Conservation (phyloP, 805 yeast genomes). For the Vanderwaltozyma tropicalis region DNA sequence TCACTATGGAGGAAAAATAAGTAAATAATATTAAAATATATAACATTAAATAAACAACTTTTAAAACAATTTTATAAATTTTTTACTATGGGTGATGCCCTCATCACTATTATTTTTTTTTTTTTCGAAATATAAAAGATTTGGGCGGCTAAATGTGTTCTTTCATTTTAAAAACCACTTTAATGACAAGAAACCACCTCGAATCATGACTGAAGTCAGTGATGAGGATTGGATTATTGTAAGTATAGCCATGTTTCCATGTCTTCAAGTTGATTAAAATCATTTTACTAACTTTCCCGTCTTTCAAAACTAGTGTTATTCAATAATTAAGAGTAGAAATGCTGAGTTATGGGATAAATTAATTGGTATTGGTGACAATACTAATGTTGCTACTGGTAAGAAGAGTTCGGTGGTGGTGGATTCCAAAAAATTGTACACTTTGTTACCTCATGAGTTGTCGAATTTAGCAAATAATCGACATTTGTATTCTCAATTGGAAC, state of each 20-base stretch:
- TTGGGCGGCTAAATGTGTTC: not conserved
- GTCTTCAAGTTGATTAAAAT: not conserved
- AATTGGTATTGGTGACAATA: not conserved
- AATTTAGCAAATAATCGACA: slow-evolving; percentile 1
- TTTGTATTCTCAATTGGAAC: slow-evolving; percentile 4
- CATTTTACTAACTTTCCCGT: not conserved
- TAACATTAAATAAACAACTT: no score
- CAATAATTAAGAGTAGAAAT: slow-evolving; percentile 16
- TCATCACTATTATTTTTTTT: no score
- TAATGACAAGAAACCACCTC: no score
- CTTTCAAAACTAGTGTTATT: slow-evolving; percentile 15
- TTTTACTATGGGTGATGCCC: no score
- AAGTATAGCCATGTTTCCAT: not conserved
- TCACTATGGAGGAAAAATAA: slow-evolving; percentile 8
- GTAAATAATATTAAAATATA: no score
- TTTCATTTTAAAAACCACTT: no score
- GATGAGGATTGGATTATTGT: not conserved
- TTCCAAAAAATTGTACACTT: not conserved
- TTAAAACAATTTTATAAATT: no score
- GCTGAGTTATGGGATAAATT: slow-evolving; percentile 10
- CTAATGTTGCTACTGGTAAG: not conserved
- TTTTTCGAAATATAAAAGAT: no score
- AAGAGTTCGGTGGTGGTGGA: not conserved
- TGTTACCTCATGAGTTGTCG: not conserved
- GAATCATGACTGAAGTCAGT: not conserved